Base-by-base conservation (phyloP, 345 rosid genomes). In the Arabidopsis arenosa region DNA sequence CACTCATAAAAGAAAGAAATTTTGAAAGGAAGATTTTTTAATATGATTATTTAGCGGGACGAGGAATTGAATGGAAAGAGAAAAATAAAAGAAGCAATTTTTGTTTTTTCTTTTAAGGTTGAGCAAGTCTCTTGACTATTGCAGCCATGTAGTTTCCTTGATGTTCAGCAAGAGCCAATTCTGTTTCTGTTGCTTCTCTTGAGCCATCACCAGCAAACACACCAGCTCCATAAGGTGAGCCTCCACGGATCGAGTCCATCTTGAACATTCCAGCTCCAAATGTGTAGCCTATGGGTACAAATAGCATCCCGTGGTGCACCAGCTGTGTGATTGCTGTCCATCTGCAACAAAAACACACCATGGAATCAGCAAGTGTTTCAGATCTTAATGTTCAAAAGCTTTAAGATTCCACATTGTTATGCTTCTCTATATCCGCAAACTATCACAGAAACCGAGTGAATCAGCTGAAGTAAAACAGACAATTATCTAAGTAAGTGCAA, bases 281-380 rank as follows among this genome's bases (percentile, higher is more conserved):
- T 39, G 96, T 89, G 84, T 91, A 89, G 6, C 96, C 96, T 67
- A 89, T 84, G 2, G 97, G 97, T 52, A 91, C 92, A 32, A 86
- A 87, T n/a, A 91, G 76, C 97, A 91, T 91, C 59, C 94, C 97
- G 36, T 91, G 97, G 81, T 89, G 92, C 39, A 81, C 91, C 8
- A 91, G 85, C 63, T 89, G 97, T 43, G 97, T 87, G 58, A 91
- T 85, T 39, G 92, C 89, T 35, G 91, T 89, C 90, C 92, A 89
- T 33, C 94, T 91, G 78, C 78, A 70, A 41, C 61, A 57, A 58
- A 76, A 33, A 44, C 52, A 39, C 32, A 28, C 32, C 0, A 9
- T 52, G 32, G 63, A 33, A 70, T 33, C 58, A 77, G 32, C 41
- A 63, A 15, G 10, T 47, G 14, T 32, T 35, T 32, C 71, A 54